phyloP scores from a whole-genome alignment of 106 monocot species.

The Hemerocallis citrina region DNA sequence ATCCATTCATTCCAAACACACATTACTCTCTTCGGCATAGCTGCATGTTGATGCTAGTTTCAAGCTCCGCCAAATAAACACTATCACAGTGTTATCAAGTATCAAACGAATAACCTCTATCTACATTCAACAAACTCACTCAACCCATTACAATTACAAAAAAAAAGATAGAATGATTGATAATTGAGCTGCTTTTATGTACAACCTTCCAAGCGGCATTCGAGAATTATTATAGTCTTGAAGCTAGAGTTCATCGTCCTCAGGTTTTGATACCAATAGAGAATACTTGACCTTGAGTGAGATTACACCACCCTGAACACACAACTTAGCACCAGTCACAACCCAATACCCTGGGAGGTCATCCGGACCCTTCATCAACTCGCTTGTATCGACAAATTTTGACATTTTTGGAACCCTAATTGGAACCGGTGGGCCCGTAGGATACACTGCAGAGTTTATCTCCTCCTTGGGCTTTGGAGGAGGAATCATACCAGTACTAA shows the following conservation, averaged over 20 bases:
- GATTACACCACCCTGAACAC: conserved; percentile 46
- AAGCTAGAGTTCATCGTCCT: conserved; percentile 25
- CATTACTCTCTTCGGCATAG: too few species aligned
- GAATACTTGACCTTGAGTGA: conserved; percentile 69
- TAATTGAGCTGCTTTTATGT: too few species aligned
- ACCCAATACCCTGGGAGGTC: conserved; percentile 76
- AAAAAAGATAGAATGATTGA: too few species aligned
- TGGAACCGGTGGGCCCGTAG: conserved; percentile 54
- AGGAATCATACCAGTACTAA: conserved; percentile 18
- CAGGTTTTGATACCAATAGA: conserved; percentile 24
- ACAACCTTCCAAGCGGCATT: too few species aligned
- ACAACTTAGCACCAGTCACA: conserved; percentile 70
- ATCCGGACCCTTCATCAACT: conserved; percentile 52
- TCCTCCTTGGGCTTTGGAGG: conserved; percentile 30
- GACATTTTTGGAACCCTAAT: conserved; percentile 31
- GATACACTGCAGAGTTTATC: conserved; percentile 63
- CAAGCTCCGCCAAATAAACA: too few species aligned
- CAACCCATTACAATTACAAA: too few species aligned
- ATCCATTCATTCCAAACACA: too few species aligned
- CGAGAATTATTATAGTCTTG: too few species aligned
- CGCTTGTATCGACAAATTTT: conserved; percentile 42
- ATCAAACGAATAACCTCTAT: too few species aligned
- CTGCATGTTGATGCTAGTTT: too few species aligned
- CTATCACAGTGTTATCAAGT: too few species aligned
- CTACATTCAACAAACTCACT: too few species aligned